Evolutionary conservation across 768 basidiomycete species (phyloP), one percentile per base, ranked within the genome.

Genomic region (Agaricus sinodeliciosus): DNA sequence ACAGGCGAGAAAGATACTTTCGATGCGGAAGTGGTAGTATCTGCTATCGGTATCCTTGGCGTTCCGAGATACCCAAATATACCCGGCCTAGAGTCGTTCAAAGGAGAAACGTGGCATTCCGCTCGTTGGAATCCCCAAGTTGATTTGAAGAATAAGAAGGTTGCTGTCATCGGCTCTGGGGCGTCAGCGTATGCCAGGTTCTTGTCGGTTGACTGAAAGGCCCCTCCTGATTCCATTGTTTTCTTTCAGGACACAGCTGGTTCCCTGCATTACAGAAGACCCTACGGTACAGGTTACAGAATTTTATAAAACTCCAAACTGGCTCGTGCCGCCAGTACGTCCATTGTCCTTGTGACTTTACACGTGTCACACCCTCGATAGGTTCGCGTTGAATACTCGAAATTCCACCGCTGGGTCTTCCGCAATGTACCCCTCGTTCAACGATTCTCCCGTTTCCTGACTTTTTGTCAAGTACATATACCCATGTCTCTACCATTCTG

Each of bases 91-190:
- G 65, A 65, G 8, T 54, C 51, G 3, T 83, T 82, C 63, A 65
- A 73, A 47, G 82, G 83, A 1, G 45, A 60, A 4, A 61, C 70
- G 39, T 84, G 80, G 54, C 82, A 84, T 62, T 77, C 79, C 4
- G 75, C 78, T 7, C 57, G 67, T 13, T 85, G 82, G 80, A 59
- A 72, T 26, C 49, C 62, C 1, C 64, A 65, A 7, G 65, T 72
- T 4, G 65, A 72, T 9, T 63, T 83, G 19, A 59, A 60, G 7
- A 69, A 69, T 6, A 81, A 80, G 60, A 66, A 67, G 9, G 72
- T 85, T 5, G 81, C 75, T 1, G 75, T 85, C 4, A 72, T 84
- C 55, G 84, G 82, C 8, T 81, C 80, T 56, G 82, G 78, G 1
- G 72, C 73, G 36, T 78, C 78, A 28, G 79, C 74, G 73, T 80